Conservation (phyloP, 1,284 basidiomycete genomes). For the Peniophora sp. region DNA sequence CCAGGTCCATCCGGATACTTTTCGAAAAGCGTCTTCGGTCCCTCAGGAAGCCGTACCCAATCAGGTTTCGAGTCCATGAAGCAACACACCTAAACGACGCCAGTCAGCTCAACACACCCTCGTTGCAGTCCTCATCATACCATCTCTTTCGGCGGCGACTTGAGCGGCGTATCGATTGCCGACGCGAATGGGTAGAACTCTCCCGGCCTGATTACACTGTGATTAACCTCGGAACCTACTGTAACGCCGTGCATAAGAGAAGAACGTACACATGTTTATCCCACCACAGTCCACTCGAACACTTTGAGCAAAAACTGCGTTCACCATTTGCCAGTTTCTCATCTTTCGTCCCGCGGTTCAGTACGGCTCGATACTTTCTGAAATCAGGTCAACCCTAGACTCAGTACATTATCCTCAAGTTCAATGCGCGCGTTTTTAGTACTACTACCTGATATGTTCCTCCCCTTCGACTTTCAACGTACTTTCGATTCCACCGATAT, state of each 20-base stretch:
- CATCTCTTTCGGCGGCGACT: constrained; percentile 33
- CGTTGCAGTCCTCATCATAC: constrained; percentile 23
- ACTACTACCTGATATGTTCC: constrained; percentile 44
- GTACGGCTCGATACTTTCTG: constrained; percentile 48
- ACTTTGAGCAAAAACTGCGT: constrained; percentile 49
- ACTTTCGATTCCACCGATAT: constrained; percentile 41
- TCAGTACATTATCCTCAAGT: not conserved
- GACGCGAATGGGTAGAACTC: constrained; percentile 55
- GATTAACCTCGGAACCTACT: too few species aligned
- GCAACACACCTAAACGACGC: constrained; percentile 32
- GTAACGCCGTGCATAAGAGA: not conserved
- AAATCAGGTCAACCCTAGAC: not conserved
- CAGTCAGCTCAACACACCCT: not conserved
- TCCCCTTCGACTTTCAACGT: constrained; percentile 44
- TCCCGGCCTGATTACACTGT: constrained; percentile 36
- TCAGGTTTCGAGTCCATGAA: constrained; percentile 41
- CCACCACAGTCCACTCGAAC: constrained; percentile 57
- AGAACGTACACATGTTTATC: constrained; percentile 36
- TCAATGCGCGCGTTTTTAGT: too few species aligned
- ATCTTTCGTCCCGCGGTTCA: constrained; percentile 41
- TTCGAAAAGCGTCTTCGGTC: constrained; percentile 35
- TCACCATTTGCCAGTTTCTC: constrained; percentile 42
- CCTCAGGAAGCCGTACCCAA: constrained; percentile 55
- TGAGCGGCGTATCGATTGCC: constrained; percentile 48
- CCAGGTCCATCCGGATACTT: constrained; percentile 23